Base-by-base conservation (phyloP, 2,329 filamentous ascomycete genomes). In the Xylariales sp. region DNA sequence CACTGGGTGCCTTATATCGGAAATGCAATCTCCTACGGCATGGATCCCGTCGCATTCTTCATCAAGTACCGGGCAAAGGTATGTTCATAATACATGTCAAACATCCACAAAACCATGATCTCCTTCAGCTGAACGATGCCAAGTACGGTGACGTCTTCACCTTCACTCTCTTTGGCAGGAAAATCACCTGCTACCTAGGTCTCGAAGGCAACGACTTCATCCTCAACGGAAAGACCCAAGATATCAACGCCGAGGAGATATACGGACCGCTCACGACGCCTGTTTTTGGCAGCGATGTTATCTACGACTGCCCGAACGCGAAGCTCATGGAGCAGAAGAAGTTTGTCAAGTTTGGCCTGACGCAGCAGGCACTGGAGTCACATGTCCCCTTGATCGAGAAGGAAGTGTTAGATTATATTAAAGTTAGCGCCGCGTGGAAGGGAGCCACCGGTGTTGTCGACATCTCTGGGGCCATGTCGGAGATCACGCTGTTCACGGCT, bases 261-360 rank as follows among this genome's bases (percentile, higher is more conserved):
- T 77, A 77, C 49, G 56, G 61, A 0, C 64, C 65, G 5, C 54
- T 76, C 29, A 73, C 67, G 5, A 74, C 65, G 1, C 72, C 73
- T 8, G 72, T 76, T 5, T 93, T 93, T 56, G 86, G 87, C 42
- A 78, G 75, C 57, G 80, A 86, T 61, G 83, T 93, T 29, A 81
- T 90, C 33, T 91, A 91, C 61, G 87, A 91, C 61, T 90, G 85
- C 60, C 85, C 86, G 29, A 90, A 90, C 60, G 69, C 83, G 32
- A 89, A 89, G 62, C 72, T 91, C 44, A 90, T 91, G 85, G 86
- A 93, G 65, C 87, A 93, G 66, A 91, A 91, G 70, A 88, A 86
- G 69, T 85, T 85, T 51, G 78, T 85, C 71, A 85, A 86, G 58
- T 79, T 81, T 47, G 81, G 81, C 29, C 72, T 85, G 23, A 85